Base-by-base conservation (phyloP, 2,329 filamentous ascomycete genomes). In the Claviceps spartinae region DNA sequence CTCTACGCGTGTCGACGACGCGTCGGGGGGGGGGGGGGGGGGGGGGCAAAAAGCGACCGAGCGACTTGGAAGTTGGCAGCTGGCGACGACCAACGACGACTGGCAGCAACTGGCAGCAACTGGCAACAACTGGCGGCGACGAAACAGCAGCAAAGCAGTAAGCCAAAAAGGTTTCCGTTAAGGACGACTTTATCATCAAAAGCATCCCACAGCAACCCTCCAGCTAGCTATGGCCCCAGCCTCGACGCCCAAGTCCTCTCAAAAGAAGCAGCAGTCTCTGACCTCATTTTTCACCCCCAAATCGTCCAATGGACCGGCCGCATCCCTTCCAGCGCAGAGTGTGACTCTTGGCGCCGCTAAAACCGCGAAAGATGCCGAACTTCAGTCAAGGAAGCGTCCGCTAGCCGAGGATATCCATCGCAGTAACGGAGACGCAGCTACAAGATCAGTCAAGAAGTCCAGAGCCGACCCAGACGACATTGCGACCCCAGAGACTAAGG, bases 271-370 rank as follows among this genome's bases (percentile, higher is more conserved):
- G 63, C 79, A 84, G 58, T 87, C 88, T 1, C 83, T 96, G 55
- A 93, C 88, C 3, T 90, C 82, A 63, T 95, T 95, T 69, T 95
- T 95, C 65, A 78, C 81, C 1, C 81, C 80, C 14, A 83, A 77
- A 56, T 70, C 78, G 13, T 64, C 69, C 62, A 77, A 76, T 64
- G 72, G 70, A 53, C 59, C 71, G 24, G 60, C 66, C n/a, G 62
- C 68, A 38, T 60, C 63, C 46, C 63, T 67, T 52, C 58, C 63
- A 55, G 67, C 68, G 52, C 61, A 65, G 56, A 59, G 55, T 48
- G 58, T 61, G 38, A 53, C 58, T 38, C 57, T 57, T 47, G 56
- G 57, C 22, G 56, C 66, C 48, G 60, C 60, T 11, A 34, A 34
- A 46, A 40, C 57, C 50, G 54, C 56, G 52, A 60, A 61, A 51